A percentile compares a stretch with the other conserved stretches of the same genome.
These are phyloP conservation scores for Dothiorella sarmentorum DNA, from an alignment of 2,329 filamentous ascomycete genomes.

Conservation along the genomic window DNA sequence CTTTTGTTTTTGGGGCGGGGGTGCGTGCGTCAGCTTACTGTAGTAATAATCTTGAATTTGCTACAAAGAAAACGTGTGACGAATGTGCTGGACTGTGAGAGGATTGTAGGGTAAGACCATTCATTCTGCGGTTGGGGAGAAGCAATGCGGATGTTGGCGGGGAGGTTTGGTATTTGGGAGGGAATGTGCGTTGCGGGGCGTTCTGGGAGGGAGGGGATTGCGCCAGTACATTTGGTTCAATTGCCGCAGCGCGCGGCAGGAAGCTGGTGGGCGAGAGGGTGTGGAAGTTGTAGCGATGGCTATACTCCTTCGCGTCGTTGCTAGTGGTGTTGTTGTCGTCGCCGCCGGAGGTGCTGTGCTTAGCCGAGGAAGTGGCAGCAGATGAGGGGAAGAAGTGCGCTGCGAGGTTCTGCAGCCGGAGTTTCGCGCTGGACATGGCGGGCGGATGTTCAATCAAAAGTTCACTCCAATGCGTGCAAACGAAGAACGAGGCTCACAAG, in stretches of 20 bases:
- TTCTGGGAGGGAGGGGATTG: not conserved
- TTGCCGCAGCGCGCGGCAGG: conserved; percentile 76
- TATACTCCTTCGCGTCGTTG: conserved; percentile 37
- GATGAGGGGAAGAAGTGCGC: conserved; percentile 35
- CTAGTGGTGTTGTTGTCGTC: conserved; percentile 34
- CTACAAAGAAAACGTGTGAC: not conserved
- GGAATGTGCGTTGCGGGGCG: no score
- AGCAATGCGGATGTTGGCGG: not conserved
- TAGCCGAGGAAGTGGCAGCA: conserved; percentile 26
- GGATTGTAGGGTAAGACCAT: no score
- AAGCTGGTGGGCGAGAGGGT: conserved; percentile 85
- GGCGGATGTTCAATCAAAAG: not conserved
- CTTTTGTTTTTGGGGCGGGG: no score
- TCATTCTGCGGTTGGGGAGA: no score
- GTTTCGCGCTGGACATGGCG: conserved; percentile 5
- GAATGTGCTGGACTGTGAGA: no score
- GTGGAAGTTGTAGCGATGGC: conserved; percentile 61
- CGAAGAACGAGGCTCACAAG: not conserved
- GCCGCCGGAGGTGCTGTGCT: conserved; percentile 26
- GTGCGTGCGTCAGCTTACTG: no score
- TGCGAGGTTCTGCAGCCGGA: conserved; percentile 36
- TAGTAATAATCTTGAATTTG: no score
- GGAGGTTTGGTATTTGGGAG: no score
- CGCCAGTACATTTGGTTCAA: conserved; percentile 69
- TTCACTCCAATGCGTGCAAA: not conserved